Evolutionary conservation across 805 yeast genomes (phyloP), one percentile per base, ranked within the genome.

Genomic region (Candida railenensis): DNA sequence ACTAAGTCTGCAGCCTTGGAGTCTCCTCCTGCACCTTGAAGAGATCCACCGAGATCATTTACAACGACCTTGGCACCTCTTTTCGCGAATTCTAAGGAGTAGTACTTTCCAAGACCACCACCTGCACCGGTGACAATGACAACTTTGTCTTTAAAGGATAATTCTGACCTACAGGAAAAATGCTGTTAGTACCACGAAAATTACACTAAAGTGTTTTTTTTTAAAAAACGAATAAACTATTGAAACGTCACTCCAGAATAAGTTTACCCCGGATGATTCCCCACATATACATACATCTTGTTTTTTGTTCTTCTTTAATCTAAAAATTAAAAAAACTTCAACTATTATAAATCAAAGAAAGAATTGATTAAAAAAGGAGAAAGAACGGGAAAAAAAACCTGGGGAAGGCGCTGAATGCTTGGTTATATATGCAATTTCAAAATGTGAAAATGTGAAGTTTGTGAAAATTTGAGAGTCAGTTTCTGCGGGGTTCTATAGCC

Each of bases 61-160:
- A 92, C 96, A 21, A 92, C 96, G 33, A 92, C 97, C 57, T 85
- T 85, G 50, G 97, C 99, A 32, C 98, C 98, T 55, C 96, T 78
- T 48, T 82, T 73, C 37, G 96, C 98, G 67, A 78, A 92, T 56
- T 86, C 89, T 28, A 89, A 70, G 3, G 97, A 96, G 67, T 92
- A 92, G 42, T 82, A 82, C 58, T 78, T 87, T 20, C 99, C 99
- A 39, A 92, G 78, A 16, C 98, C 99, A 55, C 97, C 98, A 53
- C 99, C 99, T 41, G 97, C 94, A 30, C 99, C 99, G 42, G 97
- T 92, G 63, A 92, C 83, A 48, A 92, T 82, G 30, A 92, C 97
- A 38, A 92, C 97, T 65, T 87, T 85, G 57, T 83, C 89, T 58
- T 88, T 85, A 60, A 85, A 89, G 33, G 73, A 65, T 51, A 67